Conservation (phyloP, 176 grass and related monocot genomes). For the Phyllostachys edulis region DNA sequence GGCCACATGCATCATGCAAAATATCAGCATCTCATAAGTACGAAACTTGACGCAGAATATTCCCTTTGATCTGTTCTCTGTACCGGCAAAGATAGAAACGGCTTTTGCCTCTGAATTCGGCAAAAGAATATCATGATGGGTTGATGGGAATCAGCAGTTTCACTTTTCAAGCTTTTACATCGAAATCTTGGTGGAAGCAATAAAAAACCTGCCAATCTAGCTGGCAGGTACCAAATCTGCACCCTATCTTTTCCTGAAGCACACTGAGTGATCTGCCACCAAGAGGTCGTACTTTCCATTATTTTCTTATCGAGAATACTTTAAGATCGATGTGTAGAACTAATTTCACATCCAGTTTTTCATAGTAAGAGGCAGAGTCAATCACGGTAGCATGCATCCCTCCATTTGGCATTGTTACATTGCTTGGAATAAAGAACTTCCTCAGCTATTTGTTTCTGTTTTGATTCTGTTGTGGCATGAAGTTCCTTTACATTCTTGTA, state of each 20-base stretch:
- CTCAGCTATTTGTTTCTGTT: not conserved
- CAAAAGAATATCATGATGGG: not conserved
- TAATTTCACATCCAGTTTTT: not conserved
- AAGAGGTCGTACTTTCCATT: not conserved
- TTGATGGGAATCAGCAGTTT: not conserved
- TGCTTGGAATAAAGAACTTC: conserved; percentile 9
- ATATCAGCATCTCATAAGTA: not conserved
- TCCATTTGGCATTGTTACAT: not conserved
- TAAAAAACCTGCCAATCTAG: not conserved
- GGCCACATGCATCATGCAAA: not conserved
- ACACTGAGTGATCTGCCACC: not conserved
- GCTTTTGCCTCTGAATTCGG: not conserved
- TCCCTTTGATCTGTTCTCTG: not conserved
- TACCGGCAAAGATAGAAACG: not conserved
- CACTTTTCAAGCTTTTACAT: not conserved
- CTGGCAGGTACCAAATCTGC: conserved; percentile 8
- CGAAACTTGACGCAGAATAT: not conserved
- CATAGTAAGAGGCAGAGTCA: not conserved
- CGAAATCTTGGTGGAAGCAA: not conserved
- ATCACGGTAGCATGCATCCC: not conserved
- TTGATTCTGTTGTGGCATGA: not conserved
- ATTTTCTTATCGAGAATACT: not conserved
- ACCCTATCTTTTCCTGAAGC: not conserved
- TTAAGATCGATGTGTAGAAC: not conserved
- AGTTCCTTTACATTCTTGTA: not conserved